Evolutionary conservation across 2,329 filamentous ascomycete species (phyloP), one percentile per base, ranked within the genome.

Genomic region (Sarocladium strictum): DNA sequence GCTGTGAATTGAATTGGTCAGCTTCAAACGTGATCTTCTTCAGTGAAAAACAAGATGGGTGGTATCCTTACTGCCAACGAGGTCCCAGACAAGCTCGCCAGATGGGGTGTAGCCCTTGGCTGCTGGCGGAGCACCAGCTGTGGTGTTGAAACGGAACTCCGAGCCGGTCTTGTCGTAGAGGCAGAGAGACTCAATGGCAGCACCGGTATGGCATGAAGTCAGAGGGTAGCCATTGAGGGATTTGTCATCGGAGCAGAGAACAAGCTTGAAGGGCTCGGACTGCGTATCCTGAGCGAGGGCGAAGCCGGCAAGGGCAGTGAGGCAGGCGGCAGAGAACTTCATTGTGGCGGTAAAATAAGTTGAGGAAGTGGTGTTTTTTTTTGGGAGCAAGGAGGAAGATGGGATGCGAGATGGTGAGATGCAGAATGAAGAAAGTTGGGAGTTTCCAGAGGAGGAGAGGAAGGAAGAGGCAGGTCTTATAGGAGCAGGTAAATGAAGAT

Each of bases 241-340:
- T 53, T 57, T 54, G 54, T 58, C 53, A 14, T 47, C 29, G 14
- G 59, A 58, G 43, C 45, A 26, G 35, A 62, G 19, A 40, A 57
- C 33, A n/a, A 62, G 51, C 26, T 59, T 54, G 57, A 63, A 62
- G 19, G 61, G 59, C 54, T 56, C 55, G 26, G 61, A 63, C 54
- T 60, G 57, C 32, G 60, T 26, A 7, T 57, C 27, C 26, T 59
- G 56, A 26, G 55, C 57, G 23, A 40, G 14, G 40, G 38, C 53
- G 45, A 58, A 15, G 41, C 56, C 53, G 33, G 40, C 38, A 27
- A 55, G 23, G 38, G 57, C 37, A 12, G 55, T 37, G n/a, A 59
- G 29, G 6, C 27, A 14, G 37, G 56, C 32, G 26, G 53, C 15
- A 23, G 53, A 19, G 40, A 55, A 49, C 56, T 57, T 59, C 59